phyloP scores from a whole-genome alignment of 2,329 filamentous ascomycete species.

The Botrytis hyacinthi region DNA sequence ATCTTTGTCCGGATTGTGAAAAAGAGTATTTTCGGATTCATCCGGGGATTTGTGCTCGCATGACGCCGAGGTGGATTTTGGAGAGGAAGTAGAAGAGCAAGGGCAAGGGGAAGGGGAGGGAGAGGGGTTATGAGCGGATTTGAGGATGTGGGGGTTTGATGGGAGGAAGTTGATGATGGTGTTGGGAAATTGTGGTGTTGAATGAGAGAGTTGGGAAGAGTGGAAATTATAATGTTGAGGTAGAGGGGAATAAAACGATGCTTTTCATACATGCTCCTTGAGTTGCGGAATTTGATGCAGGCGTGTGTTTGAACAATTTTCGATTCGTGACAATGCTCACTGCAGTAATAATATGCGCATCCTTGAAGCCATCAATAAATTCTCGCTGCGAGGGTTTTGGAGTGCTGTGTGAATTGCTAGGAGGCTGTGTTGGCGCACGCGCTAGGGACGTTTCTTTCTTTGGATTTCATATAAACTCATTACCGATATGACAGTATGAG shows the following conservation, averaged over 20 bases:
- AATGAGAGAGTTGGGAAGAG: not conserved
- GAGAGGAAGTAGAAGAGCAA: not conserved
- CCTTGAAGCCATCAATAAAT: not conserved
- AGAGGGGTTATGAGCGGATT: not conserved
- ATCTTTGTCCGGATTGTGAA: not conserved
- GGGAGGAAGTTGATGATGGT: no score
- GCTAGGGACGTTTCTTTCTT: no score
- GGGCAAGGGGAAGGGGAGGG: not conserved
- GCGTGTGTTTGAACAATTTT: not conserved
- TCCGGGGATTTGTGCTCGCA: not conserved
- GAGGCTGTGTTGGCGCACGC: no score
- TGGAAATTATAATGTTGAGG: fast-evolving
- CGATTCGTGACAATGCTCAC: not conserved
- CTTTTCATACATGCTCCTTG: not conserved
- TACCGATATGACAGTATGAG: no score
- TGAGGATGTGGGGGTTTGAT: not conserved
- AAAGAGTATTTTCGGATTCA: not conserved
- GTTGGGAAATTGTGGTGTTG: not conserved
- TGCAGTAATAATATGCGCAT: not conserved
- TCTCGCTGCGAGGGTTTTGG: no score
- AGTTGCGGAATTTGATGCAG: no score
- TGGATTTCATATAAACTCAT: no score
- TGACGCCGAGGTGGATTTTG: not conserved
- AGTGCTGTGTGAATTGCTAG: no score
- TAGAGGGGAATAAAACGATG: not conserved